Evolutionary conservation across 192 early-diverging fungal species (phyloP).

Genomic region (Coemansia sp.): DNA sequence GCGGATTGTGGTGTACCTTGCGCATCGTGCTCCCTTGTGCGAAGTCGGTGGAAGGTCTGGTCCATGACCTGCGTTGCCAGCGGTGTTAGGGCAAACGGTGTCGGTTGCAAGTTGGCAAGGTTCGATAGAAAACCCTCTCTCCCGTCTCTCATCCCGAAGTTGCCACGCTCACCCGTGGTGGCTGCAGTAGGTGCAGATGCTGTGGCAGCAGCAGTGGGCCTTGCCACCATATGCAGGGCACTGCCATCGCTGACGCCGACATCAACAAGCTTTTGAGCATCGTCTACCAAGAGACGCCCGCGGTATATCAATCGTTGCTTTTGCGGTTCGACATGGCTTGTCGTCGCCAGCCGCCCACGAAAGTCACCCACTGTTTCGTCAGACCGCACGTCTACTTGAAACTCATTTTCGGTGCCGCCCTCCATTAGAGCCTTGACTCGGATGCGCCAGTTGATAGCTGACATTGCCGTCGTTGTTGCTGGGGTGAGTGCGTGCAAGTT

Average conservation of each 20-base stretch:
- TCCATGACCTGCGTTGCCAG: slow-evolving; percentile 2
- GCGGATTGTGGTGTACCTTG: not conserved
- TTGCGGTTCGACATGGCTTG: slow-evolving; percentile 41
- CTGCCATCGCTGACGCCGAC: slow-evolving; percentile 39
- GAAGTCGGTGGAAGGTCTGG: slow-evolving; percentile 1
- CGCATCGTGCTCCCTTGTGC: not conserved
- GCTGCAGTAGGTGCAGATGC: not conserved
- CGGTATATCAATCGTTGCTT: slow-evolving; percentile 52
- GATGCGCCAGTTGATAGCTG: slow-evolving; percentile 35
- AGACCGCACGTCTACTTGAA: slow-evolving; percentile 20
- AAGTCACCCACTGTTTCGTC: slow-evolving; percentile 42
- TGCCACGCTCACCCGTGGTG: slow-evolving; percentile 1
- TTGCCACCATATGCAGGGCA: slow-evolving; percentile 50
- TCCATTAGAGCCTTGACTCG: slow-evolving; percentile 51
- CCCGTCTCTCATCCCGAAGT: not conserved
- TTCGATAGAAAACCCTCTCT: not conserved
- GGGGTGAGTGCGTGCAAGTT: not conserved
- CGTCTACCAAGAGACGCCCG: slow-evolving; percentile 43
- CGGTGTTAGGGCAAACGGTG: not conserved
- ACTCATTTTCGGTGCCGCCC: slow-evolving; percentile 31
- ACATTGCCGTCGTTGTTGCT: not conserved
- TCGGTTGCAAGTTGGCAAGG: not conserved
- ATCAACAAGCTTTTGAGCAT: slow-evolving; percentile 36
- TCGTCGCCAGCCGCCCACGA: slow-evolving; percentile 31
- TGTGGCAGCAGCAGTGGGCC: slow-evolving; percentile 11